phyloP scores from a whole-genome alignment of 148 eudicot species.

The Vaccinium macrocarpon region DNA sequence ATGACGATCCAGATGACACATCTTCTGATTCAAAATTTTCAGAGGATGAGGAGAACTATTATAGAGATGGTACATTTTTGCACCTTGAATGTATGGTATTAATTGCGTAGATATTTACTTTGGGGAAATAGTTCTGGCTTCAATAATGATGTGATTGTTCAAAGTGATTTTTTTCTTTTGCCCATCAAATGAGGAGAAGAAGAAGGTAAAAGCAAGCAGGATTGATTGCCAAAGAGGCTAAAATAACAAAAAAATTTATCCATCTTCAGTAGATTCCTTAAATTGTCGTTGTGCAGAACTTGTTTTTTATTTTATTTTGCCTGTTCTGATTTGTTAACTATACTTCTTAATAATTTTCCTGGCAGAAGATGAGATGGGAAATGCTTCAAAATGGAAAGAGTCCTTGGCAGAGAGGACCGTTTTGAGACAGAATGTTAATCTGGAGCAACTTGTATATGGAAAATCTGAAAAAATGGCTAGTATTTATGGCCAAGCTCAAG shows the following conservation, averaged over 20 bases:
- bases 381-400: slow-evolving; percentile 85
- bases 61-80: slow-evolving; percentile 33
- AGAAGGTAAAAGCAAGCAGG: slow-evolving; percentile 11
- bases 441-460: slow-evolving; percentile 88
- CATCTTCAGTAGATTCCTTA: neutral
- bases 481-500: slow-evolving; percentile 27
- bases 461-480: slow-evolving; percentile 29
- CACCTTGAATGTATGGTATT: neutral
- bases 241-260: neutral
- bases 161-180: neutral
- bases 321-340: neutral
- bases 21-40: slow-evolving; percentile 37
- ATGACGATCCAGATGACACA: slow-evolving; percentile 31
- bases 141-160: neutral
- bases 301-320: neutral
- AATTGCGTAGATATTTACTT: neutral
- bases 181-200: neutral
- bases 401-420: slow-evolving; percentile 57
- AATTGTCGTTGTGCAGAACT: neutral
- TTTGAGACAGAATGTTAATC: slow-evolving; percentile 52
- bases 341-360: slow-evolving; percentile 14
- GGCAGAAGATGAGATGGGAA: slow-evolving; percentile 58
- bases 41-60: slow-evolving; percentile 40
- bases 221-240: neutral
- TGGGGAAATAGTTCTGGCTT: neutral